phyloP scores from a whole-genome alignment of 805 yeast genomes.

The Wickerhamomyces mucosus region DNA sequence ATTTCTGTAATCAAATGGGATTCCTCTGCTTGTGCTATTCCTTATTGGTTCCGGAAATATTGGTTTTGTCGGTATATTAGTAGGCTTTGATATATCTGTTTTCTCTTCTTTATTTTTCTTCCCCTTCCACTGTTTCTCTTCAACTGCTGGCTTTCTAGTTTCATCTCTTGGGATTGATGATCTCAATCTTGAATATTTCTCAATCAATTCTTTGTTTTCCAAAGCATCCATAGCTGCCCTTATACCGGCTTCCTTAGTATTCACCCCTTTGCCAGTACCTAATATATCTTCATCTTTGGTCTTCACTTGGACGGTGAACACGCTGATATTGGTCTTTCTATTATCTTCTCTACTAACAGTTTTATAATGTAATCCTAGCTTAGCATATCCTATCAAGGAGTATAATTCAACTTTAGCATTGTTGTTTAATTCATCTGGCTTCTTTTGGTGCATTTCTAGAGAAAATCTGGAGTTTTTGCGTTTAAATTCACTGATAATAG shows the following conservation, averaged over 20 bases:
- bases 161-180: slow-evolving; percentile 38
- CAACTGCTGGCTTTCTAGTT: slow-evolving; percentile 6
- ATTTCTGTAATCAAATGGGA: no score
- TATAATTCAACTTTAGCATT: slow-evolving; percentile 76
- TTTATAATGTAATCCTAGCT: slow-evolving; percentile 44
- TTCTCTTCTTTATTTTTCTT: no score
- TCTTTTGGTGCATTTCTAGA: slow-evolving; percentile 1
- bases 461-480: not conserved
- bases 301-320: slow-evolving; percentile 52
- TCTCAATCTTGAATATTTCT: slow-evolving; percentile 51
- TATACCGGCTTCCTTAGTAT: slow-evolving; percentile 67
- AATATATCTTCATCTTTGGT: slow-evolving; percentile 53
- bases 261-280: slow-evolving; percentile 66
- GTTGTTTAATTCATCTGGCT: slow-evolving; percentile 31
- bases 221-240: slow-evolving; percentile 82
- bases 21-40: no score
- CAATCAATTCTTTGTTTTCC: slow-evolving; percentile 45
- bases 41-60: no score
- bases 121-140: no score
- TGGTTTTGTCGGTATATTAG: no score
- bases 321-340: slow-evolving; percentile 27
- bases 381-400: slow-evolving; percentile 69
- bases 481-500: slow-evolving; percentile 19
- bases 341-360: slow-evolving; percentile 26
- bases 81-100: no score